Conservation (phyloP, 2,329 filamentous ascomycete genomes). For the Aureobasidium sp. region DNA sequence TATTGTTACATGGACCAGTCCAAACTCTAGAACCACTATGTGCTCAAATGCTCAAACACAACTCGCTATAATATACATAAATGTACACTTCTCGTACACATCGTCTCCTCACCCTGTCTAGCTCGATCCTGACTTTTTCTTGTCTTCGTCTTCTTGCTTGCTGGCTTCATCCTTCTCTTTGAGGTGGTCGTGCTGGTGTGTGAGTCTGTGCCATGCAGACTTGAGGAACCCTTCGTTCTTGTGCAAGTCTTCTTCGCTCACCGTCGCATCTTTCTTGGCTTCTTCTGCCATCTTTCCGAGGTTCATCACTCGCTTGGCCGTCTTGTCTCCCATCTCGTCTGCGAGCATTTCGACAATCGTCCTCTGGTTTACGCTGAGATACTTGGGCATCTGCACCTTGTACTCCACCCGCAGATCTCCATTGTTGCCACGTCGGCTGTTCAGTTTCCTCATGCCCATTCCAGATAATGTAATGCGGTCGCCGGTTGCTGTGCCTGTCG, state of each 20-base stretch:
- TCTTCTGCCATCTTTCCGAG: conserved; percentile 46
- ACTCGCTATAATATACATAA: conserved; percentile 10
- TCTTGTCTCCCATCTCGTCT: conserved; percentile 91
- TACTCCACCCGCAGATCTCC: conserved; percentile 93
- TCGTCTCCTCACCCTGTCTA: neutral
- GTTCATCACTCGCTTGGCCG: conserved; percentile 88
- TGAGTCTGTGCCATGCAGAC: conserved; percentile 86
- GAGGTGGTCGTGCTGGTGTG: conserved; percentile 53
- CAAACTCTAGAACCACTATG: neutral
- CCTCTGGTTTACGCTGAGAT: conserved; percentile 81
- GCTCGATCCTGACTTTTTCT: neutral
- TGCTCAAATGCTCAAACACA: neutral
- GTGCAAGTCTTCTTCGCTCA: conserved; percentile 43
- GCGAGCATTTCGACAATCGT: conserved; percentile 93
- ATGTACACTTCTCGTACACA: neutral
- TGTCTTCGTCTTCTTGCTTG: conserved; percentile 28
- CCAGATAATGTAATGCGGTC: conserved; percentile 83
- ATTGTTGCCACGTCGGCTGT: conserved; percentile 54
- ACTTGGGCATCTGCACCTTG: conserved; percentile 92
- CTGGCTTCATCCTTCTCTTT: conserved; percentile 25
- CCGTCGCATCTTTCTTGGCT: conserved; percentile 4
- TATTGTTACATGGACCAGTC: neutral
- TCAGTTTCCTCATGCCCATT: conserved; percentile 88
- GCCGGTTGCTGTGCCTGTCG: conserved; percentile 84
- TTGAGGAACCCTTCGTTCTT: conserved; percentile 87